These are phyloP conservation scores for Capronia epimyces DNA, from an alignment of 2,329 filamentous ascomycete genomes.

Conservation along the genomic window DNA sequence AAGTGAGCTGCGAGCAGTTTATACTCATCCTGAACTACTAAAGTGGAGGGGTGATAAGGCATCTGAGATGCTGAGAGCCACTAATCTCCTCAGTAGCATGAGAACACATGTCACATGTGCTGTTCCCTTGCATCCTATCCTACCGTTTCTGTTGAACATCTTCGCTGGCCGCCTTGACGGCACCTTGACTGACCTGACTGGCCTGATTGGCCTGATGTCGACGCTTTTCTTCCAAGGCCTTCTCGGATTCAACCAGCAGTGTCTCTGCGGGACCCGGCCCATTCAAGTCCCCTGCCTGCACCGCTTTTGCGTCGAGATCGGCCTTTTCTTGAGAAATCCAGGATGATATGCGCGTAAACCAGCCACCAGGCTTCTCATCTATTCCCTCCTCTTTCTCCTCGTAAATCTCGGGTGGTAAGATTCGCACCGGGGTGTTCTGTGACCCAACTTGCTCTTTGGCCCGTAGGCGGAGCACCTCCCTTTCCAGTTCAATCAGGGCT, in stretches of 20 bases:
- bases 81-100: too few relatives aligned
- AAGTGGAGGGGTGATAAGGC: too few relatives aligned
- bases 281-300: conserved; percentile 30
- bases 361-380: conserved; percentile 30
- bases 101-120: too few relatives aligned
- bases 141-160: conserved; percentile 5
- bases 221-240: conserved; percentile 29
- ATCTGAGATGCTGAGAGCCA: too few relatives aligned
- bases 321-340: conserved; percentile 34
- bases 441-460: conserved; percentile 33
- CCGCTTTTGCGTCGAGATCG: conserved; percentile 32
- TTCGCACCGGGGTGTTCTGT: conserved; percentile 31
- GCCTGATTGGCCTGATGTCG: conserved; percentile 26
- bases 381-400: conserved; percentile 33
- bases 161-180: not conserved
- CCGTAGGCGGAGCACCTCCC: conserved; percentile 41
- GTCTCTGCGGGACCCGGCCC: conserved; percentile 27
- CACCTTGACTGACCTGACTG: too few relatives aligned
- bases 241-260: conserved; percentile 32
- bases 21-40: too few relatives aligned
- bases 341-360: conserved; percentile 35
- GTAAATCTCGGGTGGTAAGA: conserved; percentile 40
- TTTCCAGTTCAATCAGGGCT: conserved; percentile 43
- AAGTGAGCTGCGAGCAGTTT: too few relatives aligned
- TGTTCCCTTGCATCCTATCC: too few relatives aligned